Evolutionary conservation across 805 yeast genomes (phyloP).

Genomic region (Cyberlindnera japonica): DNA sequence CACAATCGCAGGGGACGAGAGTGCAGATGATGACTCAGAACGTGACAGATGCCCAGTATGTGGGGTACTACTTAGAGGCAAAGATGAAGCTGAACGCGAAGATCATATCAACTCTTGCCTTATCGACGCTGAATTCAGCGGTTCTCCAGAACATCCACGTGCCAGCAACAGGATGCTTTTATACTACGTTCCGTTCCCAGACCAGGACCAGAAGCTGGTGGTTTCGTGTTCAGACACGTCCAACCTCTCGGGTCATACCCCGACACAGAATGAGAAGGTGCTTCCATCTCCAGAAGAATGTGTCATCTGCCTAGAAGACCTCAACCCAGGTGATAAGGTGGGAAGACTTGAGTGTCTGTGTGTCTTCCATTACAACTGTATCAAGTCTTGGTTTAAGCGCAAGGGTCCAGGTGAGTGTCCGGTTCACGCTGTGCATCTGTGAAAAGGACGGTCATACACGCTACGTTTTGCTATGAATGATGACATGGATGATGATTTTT

Average conservation of each 20-base stretch:
- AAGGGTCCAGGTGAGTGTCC: slow-evolving; percentile 88
- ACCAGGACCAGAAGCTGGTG: slow-evolving; percentile 15
- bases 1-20: slow-evolving; percentile 3
- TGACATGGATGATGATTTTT: neutral
- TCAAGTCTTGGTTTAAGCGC: slow-evolving; percentile 83
- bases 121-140: slow-evolving; percentile 53
- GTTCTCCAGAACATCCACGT: slow-evolving; percentile 55
- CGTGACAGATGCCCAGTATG: slow-evolving; percentile 41
- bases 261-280: slow-evolving; percentile 8
- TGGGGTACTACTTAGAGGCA: slow-evolving; percentile 20
- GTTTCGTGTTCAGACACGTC: slow-evolving; percentile 26
- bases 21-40: slow-evolving; percentile 30
- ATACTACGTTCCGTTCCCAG: slow-evolving; percentile 40
- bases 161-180: slow-evolving; percentile 80
- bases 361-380: slow-evolving; percentile 88
- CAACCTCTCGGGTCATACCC: slow-evolving; percentile 9
- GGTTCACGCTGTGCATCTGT: slow-evolving; percentile 55
- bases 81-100: slow-evolving; percentile 39
- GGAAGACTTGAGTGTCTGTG: slow-evolving; percentile 93
- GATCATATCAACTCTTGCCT: slow-evolving; percentile 72
- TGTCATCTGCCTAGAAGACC: slow-evolving; percentile 89
- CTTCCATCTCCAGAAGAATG: slow-evolving; percentile 62
- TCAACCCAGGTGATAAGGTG: slow-evolving; percentile 80
- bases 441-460: neutral
- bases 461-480: neutral